Evolutionary conservation across 176 grass and related monocot genomes (phyloP).

Genomic region (Paspalum vaginatum): DNA sequence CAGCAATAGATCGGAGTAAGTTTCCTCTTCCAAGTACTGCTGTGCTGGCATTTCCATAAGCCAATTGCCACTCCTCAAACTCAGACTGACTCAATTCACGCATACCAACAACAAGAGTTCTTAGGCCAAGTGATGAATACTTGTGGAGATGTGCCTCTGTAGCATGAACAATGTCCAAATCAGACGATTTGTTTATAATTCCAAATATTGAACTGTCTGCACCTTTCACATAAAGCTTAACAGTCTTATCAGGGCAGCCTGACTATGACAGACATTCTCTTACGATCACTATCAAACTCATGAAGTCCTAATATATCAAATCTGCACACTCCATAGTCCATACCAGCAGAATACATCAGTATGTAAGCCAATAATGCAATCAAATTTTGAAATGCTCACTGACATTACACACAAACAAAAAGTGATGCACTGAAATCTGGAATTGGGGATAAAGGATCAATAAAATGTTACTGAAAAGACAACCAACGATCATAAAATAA

Average conservation of each 20-base stretch:
- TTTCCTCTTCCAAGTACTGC: constrained; percentile 63
- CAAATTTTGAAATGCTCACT: constrained; percentile 21
- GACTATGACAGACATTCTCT: constrained; percentile 92
- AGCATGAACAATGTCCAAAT: constrained; percentile 52
- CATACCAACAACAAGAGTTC: constrained; percentile 77
- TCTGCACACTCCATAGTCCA: constrained; percentile 46
- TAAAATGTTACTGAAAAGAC: constrained; percentile 19
- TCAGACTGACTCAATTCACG: constrained; percentile 48
- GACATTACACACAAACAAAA: background rate
- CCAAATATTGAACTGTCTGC: constrained; percentile 81
- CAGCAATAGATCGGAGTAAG: constrained; percentile 58
- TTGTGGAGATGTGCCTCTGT: constrained; percentile 74
- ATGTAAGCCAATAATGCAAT: constrained; percentile 15
- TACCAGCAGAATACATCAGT: constrained; percentile 38
- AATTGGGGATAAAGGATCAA: background rate
- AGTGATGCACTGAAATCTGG: background rate
- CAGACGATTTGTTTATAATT: constrained; percentile 57
- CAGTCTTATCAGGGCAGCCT: constrained; percentile 66
- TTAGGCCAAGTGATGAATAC: constrained; percentile 77
- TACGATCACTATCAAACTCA: constrained; percentile 96
- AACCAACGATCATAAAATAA: background rate
- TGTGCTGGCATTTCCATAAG: constrained; percentile 74
- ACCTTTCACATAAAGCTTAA: constrained; percentile 87
- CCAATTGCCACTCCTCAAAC: constrained; percentile 69
- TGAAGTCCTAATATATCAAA: constrained; percentile 87